Evolutionary conservation across 1,139 yeast species (phyloP).

Genomic region (Pneumocystis canis): DNA sequence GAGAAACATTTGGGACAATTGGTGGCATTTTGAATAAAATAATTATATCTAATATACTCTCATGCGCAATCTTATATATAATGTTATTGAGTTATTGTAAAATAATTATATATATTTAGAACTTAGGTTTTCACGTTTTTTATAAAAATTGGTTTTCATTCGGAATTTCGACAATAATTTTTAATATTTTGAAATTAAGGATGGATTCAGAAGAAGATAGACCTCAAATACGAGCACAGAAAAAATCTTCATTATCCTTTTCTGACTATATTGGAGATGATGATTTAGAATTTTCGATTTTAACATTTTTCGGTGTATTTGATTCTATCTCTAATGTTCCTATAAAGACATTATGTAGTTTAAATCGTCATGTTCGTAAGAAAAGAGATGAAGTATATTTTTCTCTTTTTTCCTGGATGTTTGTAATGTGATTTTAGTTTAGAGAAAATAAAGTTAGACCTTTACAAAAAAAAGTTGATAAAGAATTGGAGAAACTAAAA

Average conservation of each 20-base stretch:
- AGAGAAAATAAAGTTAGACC: not conserved
- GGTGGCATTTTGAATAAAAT: not conserved
- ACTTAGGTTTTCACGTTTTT: not conserved
- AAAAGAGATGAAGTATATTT: not conserved
- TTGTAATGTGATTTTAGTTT: not conserved
- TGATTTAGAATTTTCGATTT: not conserved
- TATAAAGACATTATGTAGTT: not conserved
- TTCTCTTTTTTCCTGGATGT: not conserved
- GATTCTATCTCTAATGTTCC: conserved; percentile 1
- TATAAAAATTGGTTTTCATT: not conserved
- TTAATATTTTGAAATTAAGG: not conserved
- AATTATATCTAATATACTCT: not conserved
- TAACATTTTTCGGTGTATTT: not conserved
- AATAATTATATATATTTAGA: not conserved
- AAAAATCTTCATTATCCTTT: not conserved
- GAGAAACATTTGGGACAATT: not conserved
- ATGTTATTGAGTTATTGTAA: not conserved
- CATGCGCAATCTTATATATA: not conserved
- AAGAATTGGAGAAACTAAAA: conserved; percentile 25
- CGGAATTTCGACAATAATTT: not conserved
- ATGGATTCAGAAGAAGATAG: not conserved
- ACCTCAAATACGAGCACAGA: not conserved
- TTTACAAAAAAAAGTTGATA: conserved; percentile 6
- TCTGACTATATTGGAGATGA: not conserved
- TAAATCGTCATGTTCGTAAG: not conserved